These are phyloP conservation scores for Lachnellula arida DNA, from an alignment of 2,329 filamentous ascomycete species.

Conservation along the genomic window DNA sequence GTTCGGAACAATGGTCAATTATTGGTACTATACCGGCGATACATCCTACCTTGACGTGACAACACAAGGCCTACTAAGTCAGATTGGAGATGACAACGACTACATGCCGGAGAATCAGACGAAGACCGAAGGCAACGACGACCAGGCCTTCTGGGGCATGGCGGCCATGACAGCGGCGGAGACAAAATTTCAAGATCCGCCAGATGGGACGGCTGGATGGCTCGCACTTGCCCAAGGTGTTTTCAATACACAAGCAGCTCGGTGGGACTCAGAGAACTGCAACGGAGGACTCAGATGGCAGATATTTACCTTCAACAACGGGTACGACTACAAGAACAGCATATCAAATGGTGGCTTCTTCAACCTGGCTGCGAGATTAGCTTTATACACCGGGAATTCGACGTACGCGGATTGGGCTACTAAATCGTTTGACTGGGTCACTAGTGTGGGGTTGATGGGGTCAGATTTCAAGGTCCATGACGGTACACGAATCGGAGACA, in stretches of 20 bases:
- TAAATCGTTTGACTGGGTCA: constrained; percentile 68
- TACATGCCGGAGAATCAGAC: constrained; percentile 75
- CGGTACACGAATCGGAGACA: constrained; percentile 50
- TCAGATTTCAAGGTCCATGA: constrained; percentile 52
- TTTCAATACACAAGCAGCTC: constrained; percentile 69
- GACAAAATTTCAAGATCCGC: constrained; percentile 55
- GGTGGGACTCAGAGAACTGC: constrained; percentile 67
- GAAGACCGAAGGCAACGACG: constrained; percentile 58
- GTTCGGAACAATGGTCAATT: constrained; percentile 67
- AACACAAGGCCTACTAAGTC: constrained; percentile 68
- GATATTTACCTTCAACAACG: constrained; percentile 75
- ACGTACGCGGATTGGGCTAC: constrained; percentile 76
- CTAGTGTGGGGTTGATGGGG: constrained; percentile 51
- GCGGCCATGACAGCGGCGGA: constrained; percentile 67
- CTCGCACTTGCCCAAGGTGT: constrained; percentile 70
- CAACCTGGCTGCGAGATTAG: constrained; percentile 60
- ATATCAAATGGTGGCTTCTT: constrained; percentile 60
- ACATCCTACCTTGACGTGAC: constrained; percentile 54
- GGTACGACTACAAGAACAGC: constrained; percentile 71
- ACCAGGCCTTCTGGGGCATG: constrained; percentile 70
- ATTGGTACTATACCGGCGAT: constrained; percentile 79
- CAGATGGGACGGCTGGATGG: constrained; percentile 54
- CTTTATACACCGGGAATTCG: constrained; percentile 69
- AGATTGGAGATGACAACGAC: constrained; percentile 65
- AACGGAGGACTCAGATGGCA: constrained; percentile 76